Percentiles rank a stretch among this genome's conserved stretches.
phyloP scores from a whole-genome alignment of 306 rosid species.

The Cyamopsis tetragonoloba region DNA sequence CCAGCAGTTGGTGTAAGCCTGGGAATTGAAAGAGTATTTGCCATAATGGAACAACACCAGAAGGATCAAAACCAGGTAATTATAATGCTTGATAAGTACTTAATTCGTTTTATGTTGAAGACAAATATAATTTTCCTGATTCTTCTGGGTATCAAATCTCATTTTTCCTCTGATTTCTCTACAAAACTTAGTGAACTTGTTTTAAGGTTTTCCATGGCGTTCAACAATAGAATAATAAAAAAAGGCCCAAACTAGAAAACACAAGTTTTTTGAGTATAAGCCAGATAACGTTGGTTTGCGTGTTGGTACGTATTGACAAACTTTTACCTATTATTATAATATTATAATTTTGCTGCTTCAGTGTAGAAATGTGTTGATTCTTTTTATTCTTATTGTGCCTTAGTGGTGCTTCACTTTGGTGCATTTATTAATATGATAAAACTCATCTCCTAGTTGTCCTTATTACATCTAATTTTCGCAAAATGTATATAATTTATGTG shows the following conservation, averaged over 20 bases:
- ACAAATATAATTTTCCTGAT: background rate
- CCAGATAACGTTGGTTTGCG: background rate
- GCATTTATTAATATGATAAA: background rate
- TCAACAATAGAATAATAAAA: background rate
- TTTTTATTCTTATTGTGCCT: background rate
- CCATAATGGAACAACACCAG: constrained; percentile 78
- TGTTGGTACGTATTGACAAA: background rate
- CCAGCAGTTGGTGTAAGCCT: constrained; percentile 97
- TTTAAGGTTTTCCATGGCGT: background rate
- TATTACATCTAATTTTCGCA: background rate
- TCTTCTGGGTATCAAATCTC: background rate
- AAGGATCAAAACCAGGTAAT: constrained; percentile 72
- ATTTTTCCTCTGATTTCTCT: background rate
- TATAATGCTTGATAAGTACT: constrained; percentile 10
- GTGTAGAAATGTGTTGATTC: background rate
- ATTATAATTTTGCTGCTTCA: background rate
- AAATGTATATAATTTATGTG: background rate
- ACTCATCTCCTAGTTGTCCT: background rate
- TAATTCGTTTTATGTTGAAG: background rate
- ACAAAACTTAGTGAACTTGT: background rate
- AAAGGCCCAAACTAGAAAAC: background rate
- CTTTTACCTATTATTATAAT: background rate
- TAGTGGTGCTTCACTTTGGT: background rate
- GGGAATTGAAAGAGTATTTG: constrained; percentile 92
- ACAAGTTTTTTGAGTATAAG: background rate